Conservation (phyloP, 169 alveolate genomes). For the Plasmodium gaboni region DNA sequence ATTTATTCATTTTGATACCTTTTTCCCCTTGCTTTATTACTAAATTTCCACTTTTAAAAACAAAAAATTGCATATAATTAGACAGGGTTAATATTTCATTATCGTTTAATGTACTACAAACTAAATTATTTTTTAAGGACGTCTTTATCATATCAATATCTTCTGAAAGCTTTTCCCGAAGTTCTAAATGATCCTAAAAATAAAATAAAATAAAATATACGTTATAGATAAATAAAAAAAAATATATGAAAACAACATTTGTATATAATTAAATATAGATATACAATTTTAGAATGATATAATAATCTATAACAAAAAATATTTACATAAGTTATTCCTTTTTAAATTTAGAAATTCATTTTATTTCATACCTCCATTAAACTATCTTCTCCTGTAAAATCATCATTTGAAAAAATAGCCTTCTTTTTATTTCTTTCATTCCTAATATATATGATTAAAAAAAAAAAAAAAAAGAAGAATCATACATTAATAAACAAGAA, state of each 20-base stretch:
- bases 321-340: too few relatives aligned
- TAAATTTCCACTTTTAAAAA: constrained; percentile 87
- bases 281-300: too few relatives aligned
- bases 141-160: constrained; percentile 86
- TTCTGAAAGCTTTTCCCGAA: constrained; percentile 84
- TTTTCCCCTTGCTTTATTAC: constrained; percentile 90
- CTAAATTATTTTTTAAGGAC: constrained; percentile 89
- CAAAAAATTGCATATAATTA: constrained; percentile 90
- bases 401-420: constrained; percentile 72
- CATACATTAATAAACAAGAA: background rate
- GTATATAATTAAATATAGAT: too few relatives aligned
- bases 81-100: constrained; percentile 91
- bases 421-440: constrained; percentile 71
- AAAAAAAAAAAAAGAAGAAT: background rate
- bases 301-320: too few relatives aligned
- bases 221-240: background rate
- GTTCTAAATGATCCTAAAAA: constrained; percentile 48
- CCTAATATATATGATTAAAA: constrained; percentile 9
- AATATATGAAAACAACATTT: too few relatives aligned
- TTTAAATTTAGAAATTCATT: background rate
- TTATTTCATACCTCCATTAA: constrained; percentile 73
- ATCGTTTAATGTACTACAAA: constrained; percentile 90
- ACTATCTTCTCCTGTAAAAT: constrained; percentile 69
- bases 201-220: background rate
- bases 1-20: constrained; percentile 61